Conservation (phyloP, 352 stramenopile genomes). For the Globisporangium orthogonon region DNA sequence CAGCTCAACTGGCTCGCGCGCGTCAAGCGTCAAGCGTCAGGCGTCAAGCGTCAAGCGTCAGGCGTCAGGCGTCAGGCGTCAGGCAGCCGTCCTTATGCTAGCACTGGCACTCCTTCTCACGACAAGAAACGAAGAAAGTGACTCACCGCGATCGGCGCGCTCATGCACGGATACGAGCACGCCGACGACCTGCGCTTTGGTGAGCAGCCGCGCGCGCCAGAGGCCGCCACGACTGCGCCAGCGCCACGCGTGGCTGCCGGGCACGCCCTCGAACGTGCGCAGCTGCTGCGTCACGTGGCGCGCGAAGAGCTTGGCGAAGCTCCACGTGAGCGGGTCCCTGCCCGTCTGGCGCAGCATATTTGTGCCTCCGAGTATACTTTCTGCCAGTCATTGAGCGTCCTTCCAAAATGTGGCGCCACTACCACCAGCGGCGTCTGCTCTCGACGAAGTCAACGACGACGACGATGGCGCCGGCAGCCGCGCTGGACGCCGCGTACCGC, state of each 20-base stretch:
- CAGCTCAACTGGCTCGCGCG: constrained; percentile 44
- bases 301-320: constrained; percentile 59
- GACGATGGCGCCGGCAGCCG: constrained; percentile 29
- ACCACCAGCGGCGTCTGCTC: constrained; percentile 71
- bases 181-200: constrained; percentile 60
- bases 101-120: too few species aligned
- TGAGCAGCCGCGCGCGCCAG: constrained; percentile 35
- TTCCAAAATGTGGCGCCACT: background rate
- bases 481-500: constrained; percentile 32
- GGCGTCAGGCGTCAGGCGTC: background rate
- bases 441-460: constrained; percentile 82
- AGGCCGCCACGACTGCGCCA: constrained; percentile 13
- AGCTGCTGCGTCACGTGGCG: constrained; percentile 36
- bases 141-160: constrained; percentile 45
- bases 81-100: too few species aligned
- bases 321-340: constrained; percentile 53
- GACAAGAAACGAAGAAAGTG: too few species aligned
- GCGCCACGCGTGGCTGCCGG: constrained; percentile 51
- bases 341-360: constrained; percentile 7
- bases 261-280: constrained; percentile 38
- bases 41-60: too few species aligned
- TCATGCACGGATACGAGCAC: constrained; percentile 52
- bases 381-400: background rate
- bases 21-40: background rate
- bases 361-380: background rate